Base-by-base conservation (phyloP, 179 eudicot genomes). In the Drosera spatulata region DNA sequence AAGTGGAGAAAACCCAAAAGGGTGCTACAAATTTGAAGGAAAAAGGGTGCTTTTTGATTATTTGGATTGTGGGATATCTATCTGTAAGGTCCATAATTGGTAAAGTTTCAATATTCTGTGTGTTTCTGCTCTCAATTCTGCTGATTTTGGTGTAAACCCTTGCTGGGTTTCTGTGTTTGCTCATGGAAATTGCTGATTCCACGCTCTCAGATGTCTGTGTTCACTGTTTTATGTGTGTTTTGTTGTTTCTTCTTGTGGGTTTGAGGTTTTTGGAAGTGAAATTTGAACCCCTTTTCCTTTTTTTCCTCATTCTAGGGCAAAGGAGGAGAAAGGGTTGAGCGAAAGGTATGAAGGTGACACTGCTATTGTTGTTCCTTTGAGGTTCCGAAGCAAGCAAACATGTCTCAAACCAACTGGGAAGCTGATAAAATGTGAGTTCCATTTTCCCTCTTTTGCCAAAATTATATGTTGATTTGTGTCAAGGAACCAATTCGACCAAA, bases 361-460 rank as follows among this genome's bases (percentile, higher is more conserved):
- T 53, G 43, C n/a, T 8, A 45, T 22, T 42, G 45, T 52, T 51
- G 11, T 43, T 51, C 13, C 12, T 3, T 8, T 56, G 44, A 9
- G n/a, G 33, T 46, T 61, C 66, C 7, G 73, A 41, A 39, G 58
- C 70, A 61, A 54, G 8, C 65, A 80, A 71, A 39, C 33, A 88
- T 88, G 96, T 79, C 96, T 67, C 96, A 88, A 60, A 83, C 86
- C 59, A 85, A 88, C 67, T 88, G 96, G 96, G 96, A 88, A 76
- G 96, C 94, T 68, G 94, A 85, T 66, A 85, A 88, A 85, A 85
- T 88, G 94, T 85, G 63, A 79, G 90, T 45, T 61, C 50, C 56
- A 3, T 5, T 59, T 42, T 38, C 6, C 2, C 53, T n/a, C 37
- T 52, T 33, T 33, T 52, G 55, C 55, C 55, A 11, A 43, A 43